Evolutionary conservation across 441 rosid genomes (phyloP).

Genomic region (Adansonia grandidieri): DNA sequence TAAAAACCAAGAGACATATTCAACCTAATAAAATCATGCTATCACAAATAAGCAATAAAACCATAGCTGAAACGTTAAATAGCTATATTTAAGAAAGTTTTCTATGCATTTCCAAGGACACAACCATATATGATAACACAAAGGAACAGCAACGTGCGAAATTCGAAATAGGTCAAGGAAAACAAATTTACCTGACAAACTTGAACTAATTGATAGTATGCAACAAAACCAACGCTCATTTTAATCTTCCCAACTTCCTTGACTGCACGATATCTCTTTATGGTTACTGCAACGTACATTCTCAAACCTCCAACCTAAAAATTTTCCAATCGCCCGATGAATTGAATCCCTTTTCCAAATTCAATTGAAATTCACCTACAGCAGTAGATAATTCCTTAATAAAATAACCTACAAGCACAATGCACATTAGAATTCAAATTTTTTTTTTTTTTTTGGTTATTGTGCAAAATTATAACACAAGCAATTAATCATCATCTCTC

Average conservation of each 20-base stretch:
- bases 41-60: background rate
- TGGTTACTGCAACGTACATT: slow-evolving; percentile 76
- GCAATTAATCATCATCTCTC: background rate
- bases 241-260: slow-evolving; percentile 79
- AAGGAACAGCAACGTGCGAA: background rate
- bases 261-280: slow-evolving; percentile 71
- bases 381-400: slow-evolving; percentile 17
- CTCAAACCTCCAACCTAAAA: slow-evolving; percentile 56
- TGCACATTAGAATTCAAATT: background rate
- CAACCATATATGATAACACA: background rate
- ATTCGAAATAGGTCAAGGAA: slow-evolving; percentile 13
- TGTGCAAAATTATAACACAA: background rate
- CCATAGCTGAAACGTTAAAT: background rate
- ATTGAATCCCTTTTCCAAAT: slow-evolving; percentile 24
- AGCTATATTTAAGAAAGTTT: background rate
- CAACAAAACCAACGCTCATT: slow-evolving; percentile 73
- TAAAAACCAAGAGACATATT: slow-evolving; percentile 2
- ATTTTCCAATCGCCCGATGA: slow-evolving; percentile 24
- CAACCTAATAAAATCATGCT: slow-evolving; percentile 16
- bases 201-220: slow-evolving; percentile 74
- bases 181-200: slow-evolving; percentile 72
- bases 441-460: background rate
- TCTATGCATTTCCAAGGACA: slow-evolving; percentile 4
- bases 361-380: slow-evolving; percentile 42
- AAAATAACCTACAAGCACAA: background rate